Base-by-base conservation (phyloP, 495 filamentous ascomycete species). In the Penicillium antarcticum region DNA sequence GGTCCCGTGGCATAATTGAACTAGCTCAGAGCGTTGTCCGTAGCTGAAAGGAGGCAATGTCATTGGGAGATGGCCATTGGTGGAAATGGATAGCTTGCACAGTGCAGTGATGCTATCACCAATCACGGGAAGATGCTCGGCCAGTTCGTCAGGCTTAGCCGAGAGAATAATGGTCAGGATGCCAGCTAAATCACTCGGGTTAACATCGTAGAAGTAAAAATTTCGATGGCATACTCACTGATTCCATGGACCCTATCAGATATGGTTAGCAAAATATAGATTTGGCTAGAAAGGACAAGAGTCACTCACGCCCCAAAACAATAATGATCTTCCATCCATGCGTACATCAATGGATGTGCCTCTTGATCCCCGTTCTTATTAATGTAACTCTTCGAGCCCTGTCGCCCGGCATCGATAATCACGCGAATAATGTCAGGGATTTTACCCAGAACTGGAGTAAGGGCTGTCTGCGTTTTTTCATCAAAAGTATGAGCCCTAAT, bases 1-100 rank as follows among this genome's bases (percentile, higher is more conserved):
- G 38, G 65, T 65, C 1, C 75, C 73, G 38, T 80, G 76, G 42
- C 75, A 78, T 19, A 79, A 60, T 42, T 80, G 74, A 5, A 80
- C 69, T 18, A 75, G 58, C 24, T 60, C 67, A 12, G 69, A 67
- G 16, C 48, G 21, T 26, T 45, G 36, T 2, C 45, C 43, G 31
- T 43, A 51, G 10, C 48, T 43, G 33, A 53, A 29, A 23, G 55
- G 55, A 2, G 70, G 71, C 13, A 71, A 43, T 16, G 62, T 43
- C 52, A 69, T 70, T 3, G 74, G 73, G 2, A 79, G 62, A 50
- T 76, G 75, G 13, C 76, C 76, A 19, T 68, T 52, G n/a, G 57
- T 52, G 3, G 58, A 52, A 19, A 72, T 63, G 36, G 61, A 66
- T 3, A 75, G 35, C 31, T 65, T 63, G 47, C 68, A 72, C 2